Evolutionary conservation across 108 stramenopile genomes (phyloP).

Genomic region (Ochromonas danica): DNA sequence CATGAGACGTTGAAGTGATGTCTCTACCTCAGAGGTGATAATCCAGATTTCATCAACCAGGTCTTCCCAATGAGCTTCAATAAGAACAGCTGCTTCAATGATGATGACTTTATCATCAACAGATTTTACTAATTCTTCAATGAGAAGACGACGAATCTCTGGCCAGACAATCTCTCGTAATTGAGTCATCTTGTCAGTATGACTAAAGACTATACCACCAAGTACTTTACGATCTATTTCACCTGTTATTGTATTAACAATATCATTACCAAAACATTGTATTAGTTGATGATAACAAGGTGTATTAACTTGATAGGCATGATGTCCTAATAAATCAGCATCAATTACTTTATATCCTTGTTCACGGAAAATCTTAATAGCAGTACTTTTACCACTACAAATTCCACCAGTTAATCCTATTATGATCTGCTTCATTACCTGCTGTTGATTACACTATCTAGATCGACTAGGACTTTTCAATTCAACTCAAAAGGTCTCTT

Average conservation of each 20-base stretch:
- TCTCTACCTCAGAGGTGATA: background rate
- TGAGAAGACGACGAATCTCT: background rate
- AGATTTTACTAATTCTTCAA: background rate
- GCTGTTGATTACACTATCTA: no score
- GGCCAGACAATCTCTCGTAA: background rate
- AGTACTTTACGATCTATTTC: background rate
- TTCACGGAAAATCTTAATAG: background rate
- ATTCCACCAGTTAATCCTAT: background rate
- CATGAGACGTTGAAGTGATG: background rate
- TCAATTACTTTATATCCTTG: background rate
- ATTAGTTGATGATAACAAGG: background rate
- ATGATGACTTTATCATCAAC: background rate
- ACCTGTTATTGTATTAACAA: background rate
- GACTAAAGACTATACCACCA: background rate
- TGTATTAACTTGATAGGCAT: background rate
- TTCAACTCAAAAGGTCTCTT: no score
- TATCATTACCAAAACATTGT: background rate
- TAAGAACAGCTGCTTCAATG: background rate
- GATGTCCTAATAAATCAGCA: background rate
- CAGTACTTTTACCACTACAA: background rate
- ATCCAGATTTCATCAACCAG: background rate
- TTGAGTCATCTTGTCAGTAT: background rate
- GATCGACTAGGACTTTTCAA: no score
- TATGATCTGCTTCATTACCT: background rate
- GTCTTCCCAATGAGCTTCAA: background rate